A percentile compares a stretch with the other conserved stretches of the same genome.
Conservation (phyloP, 192 early-diverging fungal genomes). For the Chytriomyces hyalinus region DNA sequence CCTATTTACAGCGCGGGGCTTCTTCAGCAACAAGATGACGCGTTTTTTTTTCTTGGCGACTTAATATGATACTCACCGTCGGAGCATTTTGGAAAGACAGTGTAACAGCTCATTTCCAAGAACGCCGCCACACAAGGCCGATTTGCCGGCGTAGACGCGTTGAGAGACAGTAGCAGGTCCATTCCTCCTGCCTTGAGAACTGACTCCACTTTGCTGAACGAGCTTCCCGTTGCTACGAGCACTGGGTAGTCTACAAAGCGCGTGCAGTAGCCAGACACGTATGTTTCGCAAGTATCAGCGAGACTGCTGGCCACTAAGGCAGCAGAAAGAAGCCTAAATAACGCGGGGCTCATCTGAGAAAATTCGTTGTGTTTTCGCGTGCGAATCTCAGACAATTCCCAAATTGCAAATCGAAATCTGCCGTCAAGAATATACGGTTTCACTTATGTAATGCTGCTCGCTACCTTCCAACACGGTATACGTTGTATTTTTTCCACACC, state of each 20-base stretch:
- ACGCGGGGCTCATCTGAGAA: no score
- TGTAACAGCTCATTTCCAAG: background rate
- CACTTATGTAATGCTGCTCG: no score
- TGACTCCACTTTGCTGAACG: background rate
- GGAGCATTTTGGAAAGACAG: background rate
- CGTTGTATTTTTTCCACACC: no score
- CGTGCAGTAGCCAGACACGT: background rate
- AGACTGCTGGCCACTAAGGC: conserved; percentile 2
- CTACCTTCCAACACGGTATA: no score
- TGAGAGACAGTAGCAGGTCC: conserved; percentile 1
- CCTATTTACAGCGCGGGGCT: background rate
- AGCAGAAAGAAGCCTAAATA: background rate
- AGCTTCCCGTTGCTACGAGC: background rate
- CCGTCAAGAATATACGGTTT: no score
- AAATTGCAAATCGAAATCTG: no score
- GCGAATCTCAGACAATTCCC: no score
- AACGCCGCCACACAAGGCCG: conserved; percentile 1
- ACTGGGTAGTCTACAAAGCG: background rate
- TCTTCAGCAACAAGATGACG: background rate
- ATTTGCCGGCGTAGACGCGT: background rate
- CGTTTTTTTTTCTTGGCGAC: background rate
- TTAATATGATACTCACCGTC: background rate
- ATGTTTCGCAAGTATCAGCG: background rate
- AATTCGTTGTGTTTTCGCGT: no score
- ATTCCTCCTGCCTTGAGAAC: background rate